phyloP scores from a whole-genome alignment of 2,329 filamentous ascomycete genomes.

The Neoarthrinium moseri region DNA sequence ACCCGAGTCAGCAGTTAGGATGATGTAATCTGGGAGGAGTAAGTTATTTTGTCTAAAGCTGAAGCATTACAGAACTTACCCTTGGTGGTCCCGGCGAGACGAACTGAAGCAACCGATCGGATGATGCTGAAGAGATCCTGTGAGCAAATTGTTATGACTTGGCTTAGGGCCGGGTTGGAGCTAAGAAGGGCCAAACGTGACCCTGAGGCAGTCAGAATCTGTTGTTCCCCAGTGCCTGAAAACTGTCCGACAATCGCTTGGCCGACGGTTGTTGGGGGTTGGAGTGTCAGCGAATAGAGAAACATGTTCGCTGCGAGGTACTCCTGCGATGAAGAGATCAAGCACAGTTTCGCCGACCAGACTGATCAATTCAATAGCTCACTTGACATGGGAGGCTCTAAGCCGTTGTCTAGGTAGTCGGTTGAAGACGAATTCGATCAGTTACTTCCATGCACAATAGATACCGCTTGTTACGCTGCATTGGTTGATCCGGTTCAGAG shows the following conservation, averaged over 20 bases:
- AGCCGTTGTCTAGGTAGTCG: background rate
- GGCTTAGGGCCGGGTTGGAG: slow-evolving; percentile 80
- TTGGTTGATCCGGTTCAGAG: too few relatives aligned
- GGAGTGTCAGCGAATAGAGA: slow-evolving; percentile 94
- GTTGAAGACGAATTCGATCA: too few relatives aligned
- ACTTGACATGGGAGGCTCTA: background rate
- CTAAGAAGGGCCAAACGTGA: slow-evolving; percentile 85
- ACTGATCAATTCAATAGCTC: background rate
- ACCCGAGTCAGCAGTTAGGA: slow-evolving; percentile 92
- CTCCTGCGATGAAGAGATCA: background rate
- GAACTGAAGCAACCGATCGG: slow-evolving; percentile 80
- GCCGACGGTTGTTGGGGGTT: slow-evolving; percentile 84
- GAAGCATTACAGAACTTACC: slow-evolving; percentile 61
- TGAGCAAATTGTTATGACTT: slow-evolving; percentile 80
- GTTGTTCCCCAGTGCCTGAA: slow-evolving; percentile 92
- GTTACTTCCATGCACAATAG: too few relatives aligned
- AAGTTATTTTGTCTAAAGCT: slow-evolving; percentile 16
- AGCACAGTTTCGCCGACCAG: background rate
- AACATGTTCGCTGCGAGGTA: slow-evolving; percentile 92
- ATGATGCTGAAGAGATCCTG: slow-evolving; percentile 98
- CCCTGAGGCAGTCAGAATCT: slow-evolving; percentile 90
- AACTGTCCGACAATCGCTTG: slow-evolving; percentile 95
- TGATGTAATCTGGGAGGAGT: slow-evolving; percentile 76
- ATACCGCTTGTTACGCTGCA: too few relatives aligned
- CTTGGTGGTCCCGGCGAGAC: slow-evolving; percentile 91